Evolutionary conservation across 2,329 filamentous ascomycete species (phyloP).

Genomic region (Fusarium virguliforme): DNA sequence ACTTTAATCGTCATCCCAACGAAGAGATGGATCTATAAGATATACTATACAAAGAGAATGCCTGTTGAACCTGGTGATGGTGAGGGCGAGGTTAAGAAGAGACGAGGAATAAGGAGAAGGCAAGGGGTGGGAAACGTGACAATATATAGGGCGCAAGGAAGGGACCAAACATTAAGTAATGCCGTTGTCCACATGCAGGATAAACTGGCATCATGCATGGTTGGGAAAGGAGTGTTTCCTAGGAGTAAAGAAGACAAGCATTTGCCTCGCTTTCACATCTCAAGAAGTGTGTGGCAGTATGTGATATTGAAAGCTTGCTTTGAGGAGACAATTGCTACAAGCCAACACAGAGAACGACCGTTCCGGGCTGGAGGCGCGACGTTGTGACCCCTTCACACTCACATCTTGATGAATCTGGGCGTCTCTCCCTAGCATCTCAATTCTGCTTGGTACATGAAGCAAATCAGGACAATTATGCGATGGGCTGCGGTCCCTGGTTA

Average conservation of each 20-base stretch:
- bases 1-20: no score
- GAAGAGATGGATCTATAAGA: no score
- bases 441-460: not conserved
- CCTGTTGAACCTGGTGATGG: no score
- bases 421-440: not conserved
- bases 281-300: not conserved
- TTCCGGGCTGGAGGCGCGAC: not conserved
- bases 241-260: not conserved
- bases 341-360: not conserved
- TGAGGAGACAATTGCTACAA: not conserved
- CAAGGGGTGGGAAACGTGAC: not conserved
- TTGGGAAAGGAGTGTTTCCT: not conserved
- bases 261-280: not conserved
- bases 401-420: not conserved
- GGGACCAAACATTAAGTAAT: not conserved
- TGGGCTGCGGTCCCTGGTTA: no score
- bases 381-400: not conserved
- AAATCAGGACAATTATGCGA: no score
- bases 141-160: not conserved
- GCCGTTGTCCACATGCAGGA: not conserved
- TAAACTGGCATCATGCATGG: not conserved
- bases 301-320: not conserved
- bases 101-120: not conserved
- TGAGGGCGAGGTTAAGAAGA: not conserved
- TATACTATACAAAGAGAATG: no score